A percentile compares a stretch with the other conserved stretches of the same genome.
Conservation (phyloP, 345 rosid genomes). For the Ceriops decandra region DNA sequence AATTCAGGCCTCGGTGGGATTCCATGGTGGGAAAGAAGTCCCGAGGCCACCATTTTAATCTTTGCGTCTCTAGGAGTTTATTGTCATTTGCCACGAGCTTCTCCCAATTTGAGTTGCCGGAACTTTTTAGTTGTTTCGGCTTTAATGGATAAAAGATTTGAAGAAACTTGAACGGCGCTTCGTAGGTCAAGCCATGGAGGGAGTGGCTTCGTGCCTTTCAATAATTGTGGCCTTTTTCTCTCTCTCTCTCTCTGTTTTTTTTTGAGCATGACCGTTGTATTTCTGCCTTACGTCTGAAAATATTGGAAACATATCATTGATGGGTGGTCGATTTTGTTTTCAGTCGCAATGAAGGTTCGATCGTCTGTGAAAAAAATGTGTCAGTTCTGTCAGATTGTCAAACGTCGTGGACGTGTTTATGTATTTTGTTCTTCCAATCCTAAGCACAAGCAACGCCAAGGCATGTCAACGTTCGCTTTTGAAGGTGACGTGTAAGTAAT, state of each 20-base stretch:
- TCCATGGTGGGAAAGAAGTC: too few relatives aligned
- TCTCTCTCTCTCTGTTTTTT: too few relatives aligned
- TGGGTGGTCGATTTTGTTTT: slow-evolving; percentile 7
- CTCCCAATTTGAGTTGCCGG: too few relatives aligned
- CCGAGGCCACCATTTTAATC: too few relatives aligned
- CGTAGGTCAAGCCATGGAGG: too few relatives aligned
- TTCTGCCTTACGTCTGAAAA: background rate
- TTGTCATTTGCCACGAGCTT: too few relatives aligned
- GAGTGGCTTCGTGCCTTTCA: too few relatives aligned
- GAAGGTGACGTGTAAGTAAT: slow-evolving; percentile 46
- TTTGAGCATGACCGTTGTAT: background rate
- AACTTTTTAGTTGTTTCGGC: too few relatives aligned
- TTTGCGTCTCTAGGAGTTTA: too few relatives aligned
- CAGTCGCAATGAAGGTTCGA: slow-evolving; percentile 75
- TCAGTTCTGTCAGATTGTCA: slow-evolving; percentile 79
- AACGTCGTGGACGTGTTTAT: slow-evolving; percentile 83
- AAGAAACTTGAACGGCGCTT: too few relatives aligned
- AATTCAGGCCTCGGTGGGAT: too few relatives aligned
- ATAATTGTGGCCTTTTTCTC: background rate
- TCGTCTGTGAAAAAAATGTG: slow-evolving; percentile 97
- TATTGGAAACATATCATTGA: background rate
- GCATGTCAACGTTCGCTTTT: slow-evolving; percentile 51
- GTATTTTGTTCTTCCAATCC: slow-evolving; percentile 73
- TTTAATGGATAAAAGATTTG: too few relatives aligned
- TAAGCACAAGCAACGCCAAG: slow-evolving; percentile 94